Conservation (phyloP, 345 rosid genomes). For the Garcia nutans region DNA sequence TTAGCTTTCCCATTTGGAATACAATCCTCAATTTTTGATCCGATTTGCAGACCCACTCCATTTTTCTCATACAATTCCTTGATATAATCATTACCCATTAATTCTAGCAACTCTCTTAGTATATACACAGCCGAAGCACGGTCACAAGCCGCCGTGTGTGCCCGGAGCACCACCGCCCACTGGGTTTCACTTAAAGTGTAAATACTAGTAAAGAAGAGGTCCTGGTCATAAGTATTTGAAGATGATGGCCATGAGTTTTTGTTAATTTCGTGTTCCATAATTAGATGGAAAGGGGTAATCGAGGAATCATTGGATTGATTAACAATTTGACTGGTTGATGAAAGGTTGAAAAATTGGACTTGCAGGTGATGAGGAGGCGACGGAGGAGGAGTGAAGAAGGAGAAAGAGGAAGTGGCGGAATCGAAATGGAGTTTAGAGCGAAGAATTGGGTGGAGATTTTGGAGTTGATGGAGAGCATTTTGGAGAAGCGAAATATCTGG, state of each 20-base stretch:
- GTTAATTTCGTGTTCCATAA: constrained; percentile 75
- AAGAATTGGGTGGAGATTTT: constrained; percentile 64
- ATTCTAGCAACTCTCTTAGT: constrained; percentile 47
- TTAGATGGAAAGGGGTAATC: constrained; percentile 37
- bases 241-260: constrained; percentile 50
- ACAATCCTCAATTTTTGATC: constrained; percentile 62
- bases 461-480: constrained; percentile 53
- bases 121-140: constrained; percentile 62
- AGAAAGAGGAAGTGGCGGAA: constrained; percentile 47
- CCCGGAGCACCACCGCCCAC: constrained; percentile 55
- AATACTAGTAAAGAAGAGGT: constrained; percentile 47
- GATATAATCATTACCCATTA: constrained; percentile 23
- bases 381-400: constrained; percentile 47
- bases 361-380: constrained; percentile 32
- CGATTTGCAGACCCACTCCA: constrained; percentile 25
- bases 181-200: constrained; percentile 44
- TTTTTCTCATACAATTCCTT: constrained; percentile 22
- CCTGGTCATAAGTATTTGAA: constrained; percentile 13
- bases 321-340: constrained; percentile 47
- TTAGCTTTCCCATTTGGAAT: constrained; percentile 67
- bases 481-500: constrained; percentile 47
- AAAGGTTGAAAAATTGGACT: constrained; percentile 47
- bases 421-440: constrained; percentile 61
- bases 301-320: constrained; percentile 12
- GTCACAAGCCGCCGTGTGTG: constrained; percentile 73